A percentile compares a stretch with the other conserved stretches of the same genome.
These are phyloP conservation scores for Cyathus striatus DNA, from an alignment of 768 basidiomycete genomes.

Conservation along the genomic window DNA sequence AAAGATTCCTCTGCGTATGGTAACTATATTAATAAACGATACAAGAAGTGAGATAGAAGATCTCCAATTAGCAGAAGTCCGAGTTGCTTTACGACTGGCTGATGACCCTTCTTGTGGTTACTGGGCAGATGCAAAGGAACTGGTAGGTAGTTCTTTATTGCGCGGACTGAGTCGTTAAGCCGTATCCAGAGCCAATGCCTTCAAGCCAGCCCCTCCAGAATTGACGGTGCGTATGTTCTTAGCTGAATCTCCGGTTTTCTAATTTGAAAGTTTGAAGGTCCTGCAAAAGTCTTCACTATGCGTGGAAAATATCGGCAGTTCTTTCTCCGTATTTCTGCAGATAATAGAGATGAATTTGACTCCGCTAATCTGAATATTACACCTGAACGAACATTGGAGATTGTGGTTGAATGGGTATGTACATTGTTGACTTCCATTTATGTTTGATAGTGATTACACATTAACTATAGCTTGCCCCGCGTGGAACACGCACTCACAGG, in stretches of 20 bases:
- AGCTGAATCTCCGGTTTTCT: slow-evolving; percentile 1
- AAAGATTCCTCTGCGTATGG: slow-evolving; percentile 34
- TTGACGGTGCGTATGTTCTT: slow-evolving; percentile 50
- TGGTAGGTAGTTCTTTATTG: slow-evolving; percentile 28
- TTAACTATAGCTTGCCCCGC: no score
- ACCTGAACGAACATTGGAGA: slow-evolving; percentile 46
- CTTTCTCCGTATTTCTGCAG: slow-evolving; percentile 55
- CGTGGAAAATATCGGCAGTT: slow-evolving; percentile 68
- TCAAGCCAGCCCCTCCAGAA: slow-evolving; percentile 57
- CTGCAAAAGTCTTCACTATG: slow-evolving; percentile 60
- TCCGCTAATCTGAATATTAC: slow-evolving; percentile 55
- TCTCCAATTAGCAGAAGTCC: slow-evolving; percentile 60
- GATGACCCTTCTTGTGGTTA: slow-evolving; percentile 43
- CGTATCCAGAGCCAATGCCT: slow-evolving; percentile 38
- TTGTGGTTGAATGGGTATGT: slow-evolving; percentile 58
- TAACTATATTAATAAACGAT: slow-evolving; percentile 69
- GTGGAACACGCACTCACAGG: slow-evolving; percentile 24
- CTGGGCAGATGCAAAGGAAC: slow-evolving; percentile 68
- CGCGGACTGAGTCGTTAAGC: slow-evolving; percentile 1
- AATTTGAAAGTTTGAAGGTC: slow-evolving; percentile 33
- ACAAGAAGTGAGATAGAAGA: slow-evolving; percentile 48
- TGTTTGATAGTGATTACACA: slow-evolving; percentile 22
- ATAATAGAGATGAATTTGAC: slow-evolving; percentile 44
- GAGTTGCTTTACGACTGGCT: slow-evolving; percentile 45
- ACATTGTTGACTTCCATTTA: neutral